A percentile compares a stretch with the other conserved stretches of the same genome.
phyloP scores from a whole-genome alignment of 306 rosid species.

The Begonia fuchsioides region DNA sequence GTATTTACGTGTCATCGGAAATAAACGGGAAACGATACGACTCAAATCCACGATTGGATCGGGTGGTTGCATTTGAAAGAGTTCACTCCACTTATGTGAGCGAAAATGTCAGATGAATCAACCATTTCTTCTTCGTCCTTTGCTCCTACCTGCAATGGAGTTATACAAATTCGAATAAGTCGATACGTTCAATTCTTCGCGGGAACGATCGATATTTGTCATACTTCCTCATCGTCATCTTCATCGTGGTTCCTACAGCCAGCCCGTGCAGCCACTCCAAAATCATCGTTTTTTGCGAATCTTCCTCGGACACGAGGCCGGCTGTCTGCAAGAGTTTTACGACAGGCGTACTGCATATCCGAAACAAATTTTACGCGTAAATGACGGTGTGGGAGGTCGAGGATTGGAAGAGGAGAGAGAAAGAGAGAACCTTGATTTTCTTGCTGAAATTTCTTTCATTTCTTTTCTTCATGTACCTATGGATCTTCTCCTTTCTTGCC shows the following conservation, averaged over 20 bases:
- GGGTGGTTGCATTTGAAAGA: constrained; percentile 91
- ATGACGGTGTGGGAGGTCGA: neutral
- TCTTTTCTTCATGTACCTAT: constrained; percentile 86
- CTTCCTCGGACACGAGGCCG: constrained; percentile 96
- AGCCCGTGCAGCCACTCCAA: constrained; percentile 46
- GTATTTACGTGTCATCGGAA: neutral
- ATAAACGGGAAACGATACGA: neutral
- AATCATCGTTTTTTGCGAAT: constrained; percentile 90
- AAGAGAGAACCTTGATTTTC: constrained; percentile 62
- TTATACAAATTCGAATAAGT: no score
- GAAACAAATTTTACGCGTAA: no score
- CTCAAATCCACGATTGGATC: constrained; percentile 84
- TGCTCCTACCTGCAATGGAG: constrained; percentile 51
- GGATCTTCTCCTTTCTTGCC: constrained; percentile 81
- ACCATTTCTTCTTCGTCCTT: constrained; percentile 90
- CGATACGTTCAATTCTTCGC: no score
- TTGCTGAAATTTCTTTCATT: constrained; percentile 83
- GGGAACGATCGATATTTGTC: no score
- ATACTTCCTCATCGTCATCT: constrained; percentile 79
- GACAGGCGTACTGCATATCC: constrained; percentile 72
- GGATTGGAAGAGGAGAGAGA: neutral
- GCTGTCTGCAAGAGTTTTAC: constrained; percentile 92
- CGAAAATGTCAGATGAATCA: constrained; percentile 90
- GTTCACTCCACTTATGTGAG: constrained; percentile 99
- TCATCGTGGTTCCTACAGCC: constrained; percentile 51